Percentiles rank a stretch among this genome's conserved stretches.
phyloP scores from a whole-genome alignment of 108 stramenopile species.

The Nannochloropsis gaditana region DNA sequence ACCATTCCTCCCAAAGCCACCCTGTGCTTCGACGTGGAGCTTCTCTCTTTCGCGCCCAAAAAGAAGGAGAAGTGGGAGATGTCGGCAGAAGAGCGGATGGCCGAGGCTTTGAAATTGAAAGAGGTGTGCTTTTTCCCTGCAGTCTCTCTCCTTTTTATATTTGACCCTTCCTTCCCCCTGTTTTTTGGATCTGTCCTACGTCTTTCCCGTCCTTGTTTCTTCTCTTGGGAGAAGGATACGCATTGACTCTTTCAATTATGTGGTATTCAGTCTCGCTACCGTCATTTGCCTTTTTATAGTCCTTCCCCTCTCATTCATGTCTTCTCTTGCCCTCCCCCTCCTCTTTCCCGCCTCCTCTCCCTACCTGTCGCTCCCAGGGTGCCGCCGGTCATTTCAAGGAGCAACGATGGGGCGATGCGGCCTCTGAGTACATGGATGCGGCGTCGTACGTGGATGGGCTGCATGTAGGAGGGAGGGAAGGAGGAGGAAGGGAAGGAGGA shows the following conservation, averaged over 20 bases:
- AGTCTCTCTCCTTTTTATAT: no score
- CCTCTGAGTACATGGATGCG: constrained; percentile 66
- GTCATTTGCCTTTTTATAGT: neutral
- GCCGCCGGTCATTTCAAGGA: constrained; percentile 69
- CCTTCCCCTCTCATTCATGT: neutral
- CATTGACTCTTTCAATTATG: no score
- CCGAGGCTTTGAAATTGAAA: constrained; percentile 69
- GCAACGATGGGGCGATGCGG: constrained; percentile 67
- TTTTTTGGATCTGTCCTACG: neutral
- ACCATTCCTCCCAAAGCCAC: constrained; percentile 52
- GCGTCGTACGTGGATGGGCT: constrained; percentile 29
- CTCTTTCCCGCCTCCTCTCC: neutral
- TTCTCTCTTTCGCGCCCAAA: constrained; percentile 47
- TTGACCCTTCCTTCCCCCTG: neutral
- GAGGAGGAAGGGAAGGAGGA: constrained; percentile 60
- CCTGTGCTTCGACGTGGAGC: constrained; percentile 55
- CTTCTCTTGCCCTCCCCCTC: neutral
- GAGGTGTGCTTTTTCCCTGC: constrained; percentile 53
- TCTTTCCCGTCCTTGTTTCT: neutral
- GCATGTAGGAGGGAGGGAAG: constrained; percentile 27
- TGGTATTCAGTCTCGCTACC: neutral
- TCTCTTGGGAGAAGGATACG: neutral
- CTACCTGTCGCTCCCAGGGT: neutral
- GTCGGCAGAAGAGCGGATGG: constrained; percentile 68
- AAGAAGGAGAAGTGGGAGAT: constrained; percentile 61